Conservation (phyloP, 495 filamentous ascomycete species). For the Aspergillus cristatus region DNA sequence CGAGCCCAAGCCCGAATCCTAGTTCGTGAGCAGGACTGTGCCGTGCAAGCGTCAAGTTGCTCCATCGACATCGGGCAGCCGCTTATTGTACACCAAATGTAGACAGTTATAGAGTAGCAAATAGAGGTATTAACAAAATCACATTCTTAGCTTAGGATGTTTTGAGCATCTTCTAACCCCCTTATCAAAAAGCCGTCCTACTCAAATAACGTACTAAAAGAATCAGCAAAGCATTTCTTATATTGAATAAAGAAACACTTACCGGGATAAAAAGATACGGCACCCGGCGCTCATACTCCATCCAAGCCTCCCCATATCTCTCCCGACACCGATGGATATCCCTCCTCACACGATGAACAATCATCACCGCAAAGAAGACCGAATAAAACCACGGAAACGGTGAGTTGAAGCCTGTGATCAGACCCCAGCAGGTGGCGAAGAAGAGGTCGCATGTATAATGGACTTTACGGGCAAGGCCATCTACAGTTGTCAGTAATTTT, state of each 20-base stretch:
- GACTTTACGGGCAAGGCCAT: slow-evolving; percentile 77
- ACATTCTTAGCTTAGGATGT: no score
- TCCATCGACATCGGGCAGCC: no score
- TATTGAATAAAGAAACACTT: slow-evolving; percentile 28
- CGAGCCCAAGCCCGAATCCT: no score
- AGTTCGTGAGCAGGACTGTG: no score
- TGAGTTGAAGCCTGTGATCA: slow-evolving; percentile 51
- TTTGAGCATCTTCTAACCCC: no score
- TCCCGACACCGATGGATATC: slow-evolving; percentile 72
- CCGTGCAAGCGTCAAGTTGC: no score
- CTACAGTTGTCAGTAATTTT: slow-evolving; percentile 6
- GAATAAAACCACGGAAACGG: slow-evolving; percentile 89
- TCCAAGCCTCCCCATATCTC: slow-evolving; percentile 89
- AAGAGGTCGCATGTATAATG: slow-evolving; percentile 86
- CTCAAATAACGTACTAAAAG: no score
- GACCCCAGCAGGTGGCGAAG: slow-evolving; percentile 61
- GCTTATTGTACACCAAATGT: no score
- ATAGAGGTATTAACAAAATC: no score
- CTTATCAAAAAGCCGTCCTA: no score
- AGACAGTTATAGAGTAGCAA: no score
- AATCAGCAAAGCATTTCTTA: no score
- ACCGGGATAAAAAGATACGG: slow-evolving; percentile 95
- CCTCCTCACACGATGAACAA: slow-evolving; percentile 70
- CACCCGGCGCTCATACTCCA: slow-evolving; percentile 73
- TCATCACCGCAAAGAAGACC: slow-evolving; percentile 82